Base-by-base conservation (phyloP, 192 early-diverging fungal genomes). In the Pilobolus umbonatus region DNA sequence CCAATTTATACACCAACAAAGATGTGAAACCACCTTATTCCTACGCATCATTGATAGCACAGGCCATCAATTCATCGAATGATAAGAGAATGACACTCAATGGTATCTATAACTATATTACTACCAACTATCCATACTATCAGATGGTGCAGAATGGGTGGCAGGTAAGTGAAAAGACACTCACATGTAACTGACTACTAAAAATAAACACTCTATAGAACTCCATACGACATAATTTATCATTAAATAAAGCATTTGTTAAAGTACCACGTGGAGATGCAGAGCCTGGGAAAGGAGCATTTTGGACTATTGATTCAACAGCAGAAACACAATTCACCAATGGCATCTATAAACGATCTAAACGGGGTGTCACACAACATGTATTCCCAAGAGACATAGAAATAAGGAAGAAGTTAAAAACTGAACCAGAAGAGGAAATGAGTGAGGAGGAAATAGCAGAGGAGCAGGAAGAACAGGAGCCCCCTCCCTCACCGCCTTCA, bases 151-250 rank as follows among this genome's bases (percentile, higher is more conserved):
- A 86, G 31, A 87, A 85, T 98, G 95, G 57, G 91, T 90, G 2
- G 85, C 87, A 24, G 68, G 96, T 83, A 0, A 59, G 76, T 0
- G 67, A 74, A 3, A 81, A 87, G 52, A 83, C 84, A 57, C 69
- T 94, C 67, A 92, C 94, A 4, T 75, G 96, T 22, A 90, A 86
- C 71, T 93, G 88, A 4, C 94, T 96, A 22, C 19, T 9, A 96
- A 96, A 77, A 82, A 85, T 28, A 94, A 87, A 65, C 86, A 93
- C 6, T 81, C 83, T 22, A 26, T 67, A 91, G 83, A 98, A 98
- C 71, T 98, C 94, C 26, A 90, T 98, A 61, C 84, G 95, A 34
- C 95, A 98, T 73, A 96, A 96, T 69, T 75, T 98, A 31, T 93
- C 92, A n/a, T 79, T 96, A 46, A 96, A 98, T 77, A 92, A 91